Base-by-base conservation (phyloP, 1,139 yeast genomes). In the Spathaspora sp. region DNA sequence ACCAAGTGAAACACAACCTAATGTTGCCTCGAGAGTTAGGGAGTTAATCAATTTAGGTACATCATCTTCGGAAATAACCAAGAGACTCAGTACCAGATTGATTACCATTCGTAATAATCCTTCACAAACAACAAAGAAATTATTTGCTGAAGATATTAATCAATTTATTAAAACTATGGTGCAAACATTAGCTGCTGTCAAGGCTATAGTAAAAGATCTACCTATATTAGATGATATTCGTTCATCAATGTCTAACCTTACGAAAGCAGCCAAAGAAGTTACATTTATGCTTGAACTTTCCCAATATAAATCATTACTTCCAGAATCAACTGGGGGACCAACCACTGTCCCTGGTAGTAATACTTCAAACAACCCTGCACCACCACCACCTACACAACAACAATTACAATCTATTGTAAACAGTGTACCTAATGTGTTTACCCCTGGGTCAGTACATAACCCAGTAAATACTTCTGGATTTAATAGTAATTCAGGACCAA, bases 231-330 rank as follows among this genome's bases (percentile, higher is more conserved):
- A 87, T 55, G 96, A 88, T 47, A 87, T 88, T 3, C 73, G 97
- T 50, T 82, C 89, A 5, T 84, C 88, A 7, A 78, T 91, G 69
- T 89, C 96, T 0, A 80, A 83, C 29, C 70, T 91, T 48, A 90
- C 97, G 0, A 84, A 89, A 52, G 86, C 91, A 4, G 89, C 97
- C 2, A 91, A 91, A 59, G 98, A 91, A 57, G 88, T 91, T 10
- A 90, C 97, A 0, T 82, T 88, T 11, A 73, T 88, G 55, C 67
- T 90, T 41, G 97, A 90, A 59, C 69, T 70, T 5, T 72, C 78
- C 0, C 68, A 77, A 1, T 74, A 72, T 51, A 71, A 69, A 49
- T 52, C 71, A 4, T 67, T 73, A 59, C 56, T 74, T 1, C 55
- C 57, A 31, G 68, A 63, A 4, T 43, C 60, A 9, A 42, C 45